A percentile compares a stretch with the other conserved stretches of the same genome.
phyloP scores from a whole-genome alignment of 2,329 filamentous ascomycete species.

The Ophiostoma himal-ulmi region DNA sequence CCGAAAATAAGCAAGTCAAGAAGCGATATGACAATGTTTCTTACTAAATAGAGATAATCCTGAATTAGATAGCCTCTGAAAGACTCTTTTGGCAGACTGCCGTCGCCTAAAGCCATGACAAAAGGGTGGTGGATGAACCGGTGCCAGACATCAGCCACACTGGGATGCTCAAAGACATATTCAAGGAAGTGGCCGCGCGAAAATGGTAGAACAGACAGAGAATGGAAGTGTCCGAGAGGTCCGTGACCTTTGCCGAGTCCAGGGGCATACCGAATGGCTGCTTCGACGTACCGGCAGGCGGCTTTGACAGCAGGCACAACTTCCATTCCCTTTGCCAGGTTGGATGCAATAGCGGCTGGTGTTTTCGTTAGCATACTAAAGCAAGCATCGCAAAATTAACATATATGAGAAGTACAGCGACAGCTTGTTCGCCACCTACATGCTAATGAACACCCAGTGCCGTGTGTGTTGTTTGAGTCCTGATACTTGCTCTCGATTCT shows the following conservation, averaged over 20 bases:
- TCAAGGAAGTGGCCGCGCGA: conserved; percentile 70
- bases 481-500: conserved; percentile 67
- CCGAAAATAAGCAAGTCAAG: neutral
- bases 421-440: conserved; percentile 47
- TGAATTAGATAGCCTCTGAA: conserved; percentile 90
- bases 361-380: neutral
- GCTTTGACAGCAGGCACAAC: conserved; percentile 56
- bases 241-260: conserved; percentile 62
- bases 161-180: conserved; percentile 68
- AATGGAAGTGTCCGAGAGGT: conserved; percentile 75
- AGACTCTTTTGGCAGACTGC: conserved; percentile 64
- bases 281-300: conserved; percentile 67
- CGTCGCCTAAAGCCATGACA: conserved; percentile 68
- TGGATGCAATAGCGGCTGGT: conserved; percentile 67
- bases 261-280: conserved; percentile 60
- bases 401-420: neutral
- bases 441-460: conserved; percentile 89
- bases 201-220: conserved; percentile 61
- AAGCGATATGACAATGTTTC: conserved; percentile 24
- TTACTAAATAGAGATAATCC: conserved; percentile 82
- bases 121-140: conserved; percentile 77
- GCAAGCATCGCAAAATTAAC: neutral
- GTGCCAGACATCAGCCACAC: conserved; percentile 70
- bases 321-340: conserved; percentile 55
- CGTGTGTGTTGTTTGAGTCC: conserved; percentile 76